Base-by-base conservation (phyloP, 1,284 basidiomycete genomes). In the Cutaneotrichosporon cavernicola region DNA sequence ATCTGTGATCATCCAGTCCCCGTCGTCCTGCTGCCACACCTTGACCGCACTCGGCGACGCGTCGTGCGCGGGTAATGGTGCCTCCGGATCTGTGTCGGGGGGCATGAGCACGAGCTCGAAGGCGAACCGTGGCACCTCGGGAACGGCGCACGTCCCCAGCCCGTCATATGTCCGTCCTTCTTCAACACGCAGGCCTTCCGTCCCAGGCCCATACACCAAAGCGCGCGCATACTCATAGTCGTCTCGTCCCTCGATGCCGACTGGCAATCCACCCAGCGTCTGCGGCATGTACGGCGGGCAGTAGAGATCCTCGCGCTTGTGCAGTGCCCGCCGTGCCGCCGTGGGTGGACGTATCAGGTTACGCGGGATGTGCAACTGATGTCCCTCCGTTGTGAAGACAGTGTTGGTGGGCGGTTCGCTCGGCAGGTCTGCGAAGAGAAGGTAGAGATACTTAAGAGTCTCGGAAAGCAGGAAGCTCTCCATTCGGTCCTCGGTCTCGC, bases 301-400 rank as follows among this genome's bases (percentile, higher is more conserved):
- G 71, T 87, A 85, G 18, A 88, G 86, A 67, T 83, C 85, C 72
- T 91, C 88, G 34, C 74, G 84, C 36, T 85, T 83, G 38, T 67
- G 58, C 26, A 60, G 26, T 8, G 55, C 38, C 8, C 55, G 34
- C 6, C 55, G 36, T 9, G 43, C 31, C 13, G 36, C 49, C 2
- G 53, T 49, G 7, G 56, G 51, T 5, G 22, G n/a, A 6, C 53
- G 63, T 31, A 46, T 60, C 52, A 86, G 81, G 52, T 84, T 71
- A 13, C 69, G 76, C 0, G 85, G 86, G 21, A 97, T 84, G 21
- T 83, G 84, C 31, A 97, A 82, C n/a, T 92, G 85, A 75, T 97
- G 95, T 0, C 93, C 94, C 79, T 97, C 94, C 0, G 94, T 97
- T 1, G 92, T 92, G 74, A 95, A 90, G 2, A 97, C 90, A 67